Evolutionary conservation across 1,284 basidiomycete species (phyloP), one percentile per base, ranked within the genome.

Genomic region (Phellopilus nigrolimitatus): DNA sequence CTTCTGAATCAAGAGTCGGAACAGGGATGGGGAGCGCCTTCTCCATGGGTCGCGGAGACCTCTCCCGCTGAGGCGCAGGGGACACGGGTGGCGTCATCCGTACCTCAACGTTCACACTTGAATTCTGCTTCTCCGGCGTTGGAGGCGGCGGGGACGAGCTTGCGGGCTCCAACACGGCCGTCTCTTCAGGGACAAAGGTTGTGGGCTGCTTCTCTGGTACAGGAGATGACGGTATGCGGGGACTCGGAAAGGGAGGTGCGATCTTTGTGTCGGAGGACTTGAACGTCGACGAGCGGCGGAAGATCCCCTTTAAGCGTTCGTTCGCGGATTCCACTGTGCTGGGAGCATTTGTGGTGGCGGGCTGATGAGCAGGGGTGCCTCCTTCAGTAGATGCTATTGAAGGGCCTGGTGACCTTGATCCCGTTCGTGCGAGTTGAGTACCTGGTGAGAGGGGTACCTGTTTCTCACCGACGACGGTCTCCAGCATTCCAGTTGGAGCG

Each of bases 381-480:
- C 31, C 28, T 2, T 6, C 19, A 15, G 13, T 8, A 6, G 44
- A 31, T 33, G 39, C 13, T 4, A 25, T 19, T 19, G 37, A n/a
- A 12, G 53, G 49, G 10, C n/a, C 37, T 8, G 48, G 42, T 10
- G 43, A 47, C 19, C 36, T 50, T 13, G 51, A 31, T 15, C 7
- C 4, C 22, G 38, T 33, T 25, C 30, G 39, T 10, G 28, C 37
- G 17, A 36, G 10, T 17, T 49, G 46, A 5, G 28, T 50, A 45
- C 68, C 68, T 39, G 72, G 68, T 10, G 21, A 17, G 5, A 21
- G 43, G 15, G 24, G 27, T 51, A 82, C 59, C 15, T 67, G 61
- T 64, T 92, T 91, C 64, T 93, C 90, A 42, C 77, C 71, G 48
- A 94, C 82, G 44, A 94, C 79, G 7, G 80, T 89, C 65, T 91